Evolutionary conservation across 2,329 filamentous ascomycete species (phyloP).

Genomic region (Xylaria sp.): DNA sequence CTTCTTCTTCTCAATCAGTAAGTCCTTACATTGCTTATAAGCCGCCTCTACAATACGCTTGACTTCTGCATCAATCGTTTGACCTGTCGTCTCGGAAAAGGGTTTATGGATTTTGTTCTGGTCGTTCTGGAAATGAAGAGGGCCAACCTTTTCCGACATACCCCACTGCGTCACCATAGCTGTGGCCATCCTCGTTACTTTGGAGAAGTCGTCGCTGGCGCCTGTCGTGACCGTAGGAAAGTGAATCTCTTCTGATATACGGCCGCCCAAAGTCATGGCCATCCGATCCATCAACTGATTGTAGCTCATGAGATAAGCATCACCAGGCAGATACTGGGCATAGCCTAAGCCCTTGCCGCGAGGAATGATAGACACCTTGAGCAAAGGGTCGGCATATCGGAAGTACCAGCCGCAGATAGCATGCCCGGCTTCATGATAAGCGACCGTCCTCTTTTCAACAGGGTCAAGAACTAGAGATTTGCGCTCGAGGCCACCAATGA

Average conservation of each 20-base stretch:
- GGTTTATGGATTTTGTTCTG: conserved; percentile 88
- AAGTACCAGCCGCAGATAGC: conserved; percentile 99
- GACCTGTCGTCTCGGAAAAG: conserved; percentile 92
- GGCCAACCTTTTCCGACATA: conserved; percentile 94
- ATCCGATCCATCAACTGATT: conserved; percentile 98
- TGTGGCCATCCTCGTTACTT: conserved; percentile 94
- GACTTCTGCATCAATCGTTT: conserved; percentile 90
- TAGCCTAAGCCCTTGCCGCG: conserved; percentile 94
- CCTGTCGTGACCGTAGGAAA: conserved; percentile 96
- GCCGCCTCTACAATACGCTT: conserved; percentile 90
- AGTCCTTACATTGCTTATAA: conserved; percentile 85
- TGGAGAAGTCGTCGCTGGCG: conserved; percentile 96
- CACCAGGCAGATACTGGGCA: conserved; percentile 93
- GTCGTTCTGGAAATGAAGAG: conserved; percentile 87
- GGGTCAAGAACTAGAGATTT: conserved; percentile 94
- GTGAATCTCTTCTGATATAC: conserved; percentile 94
- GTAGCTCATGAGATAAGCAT: conserved; percentile 94
- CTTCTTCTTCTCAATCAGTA: conserved; percentile 83
- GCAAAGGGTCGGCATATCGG: conserved; percentile 91
- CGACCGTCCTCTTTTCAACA: conserved; percentile 92
- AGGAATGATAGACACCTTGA: conserved; percentile 98
- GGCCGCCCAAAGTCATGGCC: conserved; percentile 98
- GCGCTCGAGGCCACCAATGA: conserved; percentile 95
- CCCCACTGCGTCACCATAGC: conserved; percentile 99
- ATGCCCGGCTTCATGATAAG: conserved; percentile 97